Base-by-base conservation (phyloP, 345 rosid genomes). In the Eucalyptus cloeziana region DNA sequence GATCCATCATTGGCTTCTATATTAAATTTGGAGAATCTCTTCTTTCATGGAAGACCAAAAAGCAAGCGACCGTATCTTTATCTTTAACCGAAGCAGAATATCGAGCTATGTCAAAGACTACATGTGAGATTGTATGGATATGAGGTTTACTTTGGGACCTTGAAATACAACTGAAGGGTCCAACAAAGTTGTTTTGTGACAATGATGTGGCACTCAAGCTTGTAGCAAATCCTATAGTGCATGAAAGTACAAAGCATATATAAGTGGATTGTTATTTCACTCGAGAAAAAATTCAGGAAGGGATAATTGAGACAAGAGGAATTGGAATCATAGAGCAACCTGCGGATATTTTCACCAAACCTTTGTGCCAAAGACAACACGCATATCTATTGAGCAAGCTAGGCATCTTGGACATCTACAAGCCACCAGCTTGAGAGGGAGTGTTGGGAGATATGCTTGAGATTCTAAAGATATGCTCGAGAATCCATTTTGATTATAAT, bases 211-310 rank as follows among this genome's bases (percentile, higher is more conserved):
- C 58, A 17, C 24, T 52, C 58, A 52, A 52, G 58, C 24, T 52
- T 52, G 58, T 9, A 0, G 10, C 58, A 17, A 52, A 52, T 52
- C 58, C 58, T 52, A 52, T 52, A 21, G 9, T 52, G 24, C 24
- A 52, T 52, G 58, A 52, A 21, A 52, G 58, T 19, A 52, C 22
- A 21, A 52, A 52, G 15, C 58, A 19, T 21, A 52, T 52, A 52
- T 1, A 52, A 52, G 13, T 22, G 3, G 3, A 56, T 10, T 56
- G 62, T 24, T 1, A 56, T 24, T 56, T 56, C 6, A 56, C 62
- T 7, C 0, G 30, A 24, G 30, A 56, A 11, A 56, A 22, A 25
- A 56, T 1, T 24, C 7, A 56, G 1, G 13, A 56, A 24, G 24
- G 58, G 58, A 52, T 52, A 56, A 56, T 52, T 10, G 1, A 56